These are phyloP conservation scores for Phytophthora crassamura DNA, from an alignment of 352 stramenopile species.

Conservation along the genomic window DNA sequence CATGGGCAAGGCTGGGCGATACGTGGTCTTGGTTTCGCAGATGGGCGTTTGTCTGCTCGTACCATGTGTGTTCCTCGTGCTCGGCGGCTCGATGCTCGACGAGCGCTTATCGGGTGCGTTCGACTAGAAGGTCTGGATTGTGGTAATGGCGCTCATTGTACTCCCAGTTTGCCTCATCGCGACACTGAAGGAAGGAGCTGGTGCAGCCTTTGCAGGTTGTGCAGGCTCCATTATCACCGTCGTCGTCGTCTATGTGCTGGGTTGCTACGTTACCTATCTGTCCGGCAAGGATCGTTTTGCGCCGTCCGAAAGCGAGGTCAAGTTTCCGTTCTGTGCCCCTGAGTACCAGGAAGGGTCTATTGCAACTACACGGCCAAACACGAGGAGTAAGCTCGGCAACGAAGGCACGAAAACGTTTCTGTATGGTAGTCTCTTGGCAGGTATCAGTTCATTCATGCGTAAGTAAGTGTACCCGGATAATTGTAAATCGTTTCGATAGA, in stretches of 20 bases:
- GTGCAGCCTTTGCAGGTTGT: constrained; percentile 41
- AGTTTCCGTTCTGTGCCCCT: constrained; percentile 37
- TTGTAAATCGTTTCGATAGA: constrained; percentile 6
- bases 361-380: constrained; percentile 35
- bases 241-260: constrained; percentile 30
- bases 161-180: constrained; percentile 48
- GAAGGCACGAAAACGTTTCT: background rate
- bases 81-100: constrained; percentile 42
- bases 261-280: constrained; percentile 39
- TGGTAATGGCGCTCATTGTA: constrained; percentile 48
- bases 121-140: constrained; percentile 43
- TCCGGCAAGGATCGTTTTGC: constrained; percentile 34
- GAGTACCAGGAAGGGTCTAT: constrained; percentile 38
- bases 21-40: constrained; percentile 37
- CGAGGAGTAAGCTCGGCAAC: background rate
- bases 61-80: constrained; percentile 47
- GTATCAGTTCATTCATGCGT: too few species aligned
- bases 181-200: constrained; percentile 50
- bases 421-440: constrained; percentile 2
- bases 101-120: constrained; percentile 45
- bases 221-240: constrained; percentile 50
- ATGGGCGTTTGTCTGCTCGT: constrained; percentile 41
- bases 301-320: constrained; percentile 21
- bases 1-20: constrained; percentile 50
- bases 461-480: background rate